Evolutionary conservation across 352 stramenopile species (phyloP), one percentile per base, ranked within the genome.

Genomic region (Phytophthora uliginosa): DNA sequence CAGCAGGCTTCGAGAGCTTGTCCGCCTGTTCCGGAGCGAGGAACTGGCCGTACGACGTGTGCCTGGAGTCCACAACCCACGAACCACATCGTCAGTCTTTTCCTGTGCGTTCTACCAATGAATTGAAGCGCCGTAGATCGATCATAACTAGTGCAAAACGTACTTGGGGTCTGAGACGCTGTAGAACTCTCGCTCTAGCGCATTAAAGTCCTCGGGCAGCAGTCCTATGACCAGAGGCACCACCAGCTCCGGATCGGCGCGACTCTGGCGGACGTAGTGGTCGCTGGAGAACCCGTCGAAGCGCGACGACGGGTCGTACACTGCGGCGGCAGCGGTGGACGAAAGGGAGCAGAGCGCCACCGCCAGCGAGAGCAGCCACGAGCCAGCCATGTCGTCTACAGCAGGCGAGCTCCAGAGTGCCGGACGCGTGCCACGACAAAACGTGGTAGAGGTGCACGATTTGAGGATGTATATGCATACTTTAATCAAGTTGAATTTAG

Each of bases 221-320:
- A 95, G 68, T 12, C 84, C 83, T 24, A 95, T 75, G 18, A 85
- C 76, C 38, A 95, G 68, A 45, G 79, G 84, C 59, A 92, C 79
- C 24, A 81, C 40, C 26, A 77, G 62, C 17, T 90, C 74, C 24
- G 81, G 76, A 18, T 77, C 54, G 1, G 72, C 81, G 28, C 81
- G 81, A 45, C 58, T 64, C 17, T 60, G 66, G 20, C 66, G 65
- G 26, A 59, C 57, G 70, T 86, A 87, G 34, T 55, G 34, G 18
- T 79, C 68, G 67, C 79, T 88, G 13, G 65, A 68, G 54, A 86
- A 86, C 5, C 64, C 55, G 13, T 15, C 31, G 17, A 82, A 79
- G 59, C 67, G 71, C 52, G 63, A 36, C 7, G 56, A 57, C 40
- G 58, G 36, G 22, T 65, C 59, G 6, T 64, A 40, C 12, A 48